Evolutionary conservation across 2,329 filamentous ascomycete species (phyloP), one percentile per base, ranked within the genome.

Genomic region (Fusarium metavorans): DNA sequence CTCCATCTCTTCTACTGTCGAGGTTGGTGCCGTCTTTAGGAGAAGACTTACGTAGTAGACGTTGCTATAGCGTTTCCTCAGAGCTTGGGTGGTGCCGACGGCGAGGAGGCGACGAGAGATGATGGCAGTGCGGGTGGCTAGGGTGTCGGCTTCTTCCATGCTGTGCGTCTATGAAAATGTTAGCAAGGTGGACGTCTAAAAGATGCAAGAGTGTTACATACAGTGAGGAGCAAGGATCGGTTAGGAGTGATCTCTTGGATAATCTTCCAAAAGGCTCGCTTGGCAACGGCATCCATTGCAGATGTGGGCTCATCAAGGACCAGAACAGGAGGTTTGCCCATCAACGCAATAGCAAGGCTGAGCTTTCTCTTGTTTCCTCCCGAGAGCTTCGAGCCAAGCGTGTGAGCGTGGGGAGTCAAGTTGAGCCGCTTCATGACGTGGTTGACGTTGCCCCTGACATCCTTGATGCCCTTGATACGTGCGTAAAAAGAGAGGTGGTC

Each of bases 321-420:
- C 0, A 97, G 84, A 0, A 97, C 94, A 0, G 91, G 90, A 0
- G 94, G 95, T 77, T 97, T 95, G 6, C 95, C 95, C 88, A 97
- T 96, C 0, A 98, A 84, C 0, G 95, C 94, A 63, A 97, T 97
- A 1, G 92, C 95, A 0, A 97, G 88, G 5, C 90, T 94, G 1
- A 97, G 85, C 82, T 97, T 97, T 13, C 95, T 88, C 85, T 97
- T 95, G 84, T 97, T 97, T 25, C 95, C 95, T 6, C 95, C 95
- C 0, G 92, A 95, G 0, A 97, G 87, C 64, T 93, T 92, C 59
- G 89, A 88, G 0, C 94, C 94, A 86, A 94, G 92, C 10, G 94
- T 89, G 14, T 90, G 86, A 6, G 89, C 85, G 83, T 95, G 96
- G 0, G 88, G 87, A 6, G 87, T 82, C 0, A 97, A 87, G 1